Conservation (phyloP, 202 grass and related monocot genomes). For the Panicum hallii region DNA sequence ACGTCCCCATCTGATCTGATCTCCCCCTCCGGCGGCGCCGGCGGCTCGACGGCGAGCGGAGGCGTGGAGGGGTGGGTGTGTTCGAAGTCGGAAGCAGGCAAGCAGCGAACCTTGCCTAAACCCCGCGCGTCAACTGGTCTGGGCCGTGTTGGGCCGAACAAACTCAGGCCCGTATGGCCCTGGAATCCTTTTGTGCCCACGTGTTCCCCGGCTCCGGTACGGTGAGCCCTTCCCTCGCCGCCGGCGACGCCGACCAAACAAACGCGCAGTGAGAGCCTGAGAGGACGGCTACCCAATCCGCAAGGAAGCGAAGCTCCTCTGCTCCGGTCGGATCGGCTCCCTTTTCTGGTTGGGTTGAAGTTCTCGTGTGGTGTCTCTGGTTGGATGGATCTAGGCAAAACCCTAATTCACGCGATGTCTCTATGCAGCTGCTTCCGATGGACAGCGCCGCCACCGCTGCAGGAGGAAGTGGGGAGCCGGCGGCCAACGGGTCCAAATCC, state of each 20-base stretch:
- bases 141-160: constrained; percentile 6
- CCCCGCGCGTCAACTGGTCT: neutral
- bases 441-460: neutral
- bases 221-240: constrained; percentile 9
- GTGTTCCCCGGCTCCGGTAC: neutral
- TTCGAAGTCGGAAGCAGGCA: neutral
- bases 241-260: neutral
- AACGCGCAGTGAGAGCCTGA: neutral
- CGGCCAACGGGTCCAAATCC: constrained; percentile 43
- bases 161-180: neutral
- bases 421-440: constrained; percentile 24
- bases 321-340: neutral
- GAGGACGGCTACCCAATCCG: neutral
- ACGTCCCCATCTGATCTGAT: constrained; percentile 70
- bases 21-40: constrained; percentile 25
- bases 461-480: constrained; percentile 7
- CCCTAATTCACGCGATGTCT: constrained; percentile 13
- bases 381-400: constrained; percentile 27
- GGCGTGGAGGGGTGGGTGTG: neutral
- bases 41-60: constrained; percentile 21
- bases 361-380: neutral
- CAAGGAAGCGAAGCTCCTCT: neutral
- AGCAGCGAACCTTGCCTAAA: neutral
- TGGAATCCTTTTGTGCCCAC: neutral
- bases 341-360: neutral